A percentile compares a stretch with the other conserved stretches of the same genome.
Evolutionary conservation across 352 stramenopile species (phyloP).

Genomic region (Globisporangium alternatum): DNA sequence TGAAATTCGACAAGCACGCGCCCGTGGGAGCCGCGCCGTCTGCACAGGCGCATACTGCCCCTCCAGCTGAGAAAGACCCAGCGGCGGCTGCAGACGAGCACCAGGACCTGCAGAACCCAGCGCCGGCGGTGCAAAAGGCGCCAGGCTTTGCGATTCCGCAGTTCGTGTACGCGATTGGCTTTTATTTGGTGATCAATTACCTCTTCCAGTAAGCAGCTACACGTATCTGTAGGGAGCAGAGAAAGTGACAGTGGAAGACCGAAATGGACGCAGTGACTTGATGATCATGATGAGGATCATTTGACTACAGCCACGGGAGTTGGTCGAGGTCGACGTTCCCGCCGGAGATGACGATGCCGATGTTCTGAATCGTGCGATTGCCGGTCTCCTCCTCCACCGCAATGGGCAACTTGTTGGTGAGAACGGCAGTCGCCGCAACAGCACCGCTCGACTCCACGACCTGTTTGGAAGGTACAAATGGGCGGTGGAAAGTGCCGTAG

Average conservation of each 20-base stretch:
- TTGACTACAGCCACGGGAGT: constrained; percentile 39
- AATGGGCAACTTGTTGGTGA: constrained; percentile 47
- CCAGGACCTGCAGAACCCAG: constrained; percentile 37
- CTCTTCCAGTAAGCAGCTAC: constrained; percentile 35
- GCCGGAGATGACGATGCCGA: constrained; percentile 62
- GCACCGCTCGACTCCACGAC: constrained; percentile 70
- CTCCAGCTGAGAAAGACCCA: constrained; percentile 15
- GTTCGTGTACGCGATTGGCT: constrained; percentile 66
- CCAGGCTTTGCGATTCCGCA: constrained; percentile 47
- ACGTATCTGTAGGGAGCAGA: background rate
- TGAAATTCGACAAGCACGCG: constrained; percentile 67
- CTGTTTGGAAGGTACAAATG: constrained; percentile 15
- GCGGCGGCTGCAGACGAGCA: constrained; percentile 41
- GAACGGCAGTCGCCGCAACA: constrained; percentile 39
- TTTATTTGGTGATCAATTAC: constrained; percentile 74
- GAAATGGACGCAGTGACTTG: constrained; percentile 1
- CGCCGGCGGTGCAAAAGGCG: constrained; percentile 48
- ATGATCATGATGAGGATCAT: constrained; percentile 4
- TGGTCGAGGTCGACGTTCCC: constrained; percentile 66
- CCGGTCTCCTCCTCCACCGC: background rate
- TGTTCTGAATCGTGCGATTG: constrained; percentile 19
- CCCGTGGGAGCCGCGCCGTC: constrained; percentile 9
- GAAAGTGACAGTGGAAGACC: background rate
- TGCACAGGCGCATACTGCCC: constrained; percentile 5
- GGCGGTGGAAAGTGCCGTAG: background rate